These are phyloP conservation scores for Apiotrichum akiyoshidainum DNA, from an alignment of 1,284 basidiomycete genomes.

Conservation along the genomic window DNA sequence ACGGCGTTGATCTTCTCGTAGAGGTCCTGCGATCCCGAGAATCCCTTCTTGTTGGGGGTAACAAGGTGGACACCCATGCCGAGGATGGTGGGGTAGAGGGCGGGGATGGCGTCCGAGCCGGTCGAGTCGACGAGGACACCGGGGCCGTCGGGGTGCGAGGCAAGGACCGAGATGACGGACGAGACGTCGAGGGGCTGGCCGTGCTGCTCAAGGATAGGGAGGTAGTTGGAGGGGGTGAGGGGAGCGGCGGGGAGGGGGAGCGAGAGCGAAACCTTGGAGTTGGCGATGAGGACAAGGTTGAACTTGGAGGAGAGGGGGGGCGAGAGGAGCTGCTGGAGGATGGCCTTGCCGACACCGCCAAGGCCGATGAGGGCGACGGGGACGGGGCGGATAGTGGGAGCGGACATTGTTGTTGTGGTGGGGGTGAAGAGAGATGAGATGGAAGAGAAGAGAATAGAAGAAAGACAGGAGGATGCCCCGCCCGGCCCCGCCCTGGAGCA, in stretches of 20 bases:
- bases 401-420: slow-evolving; percentile 11
- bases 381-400: slow-evolving; percentile 26
- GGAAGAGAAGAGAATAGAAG: neutral
- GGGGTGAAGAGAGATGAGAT: neutral
- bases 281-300: slow-evolving; percentile 71
- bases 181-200: slow-evolving; percentile 50
- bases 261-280: slow-evolving; percentile 66
- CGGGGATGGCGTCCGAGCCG: slow-evolving; percentile 77
- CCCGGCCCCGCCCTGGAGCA: no score
- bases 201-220: slow-evolving; percentile 46
- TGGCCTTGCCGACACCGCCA: slow-evolving; percentile 81
- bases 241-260: slow-evolving; percentile 52
- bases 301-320: slow-evolving; percentile 54
- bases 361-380: slow-evolving; percentile 76
- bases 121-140: slow-evolving; percentile 93
- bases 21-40: slow-evolving; percentile 69
- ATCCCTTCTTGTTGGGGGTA: slow-evolving; percentile 98
- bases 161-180: slow-evolving; percentile 50
- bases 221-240: slow-evolving; percentile 51
- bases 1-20: slow-evolving; percentile 66
- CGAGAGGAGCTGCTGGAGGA: slow-evolving; percentile 67
- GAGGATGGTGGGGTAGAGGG: slow-evolving; percentile 78
- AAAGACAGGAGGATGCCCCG: neutral
- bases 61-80: slow-evolving; percentile 78
- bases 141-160: slow-evolving; percentile 54